Evolutionary conservation across 2,329 filamentous ascomycete genomes (phyloP).

Genomic region (Colletotrichum sp.): DNA sequence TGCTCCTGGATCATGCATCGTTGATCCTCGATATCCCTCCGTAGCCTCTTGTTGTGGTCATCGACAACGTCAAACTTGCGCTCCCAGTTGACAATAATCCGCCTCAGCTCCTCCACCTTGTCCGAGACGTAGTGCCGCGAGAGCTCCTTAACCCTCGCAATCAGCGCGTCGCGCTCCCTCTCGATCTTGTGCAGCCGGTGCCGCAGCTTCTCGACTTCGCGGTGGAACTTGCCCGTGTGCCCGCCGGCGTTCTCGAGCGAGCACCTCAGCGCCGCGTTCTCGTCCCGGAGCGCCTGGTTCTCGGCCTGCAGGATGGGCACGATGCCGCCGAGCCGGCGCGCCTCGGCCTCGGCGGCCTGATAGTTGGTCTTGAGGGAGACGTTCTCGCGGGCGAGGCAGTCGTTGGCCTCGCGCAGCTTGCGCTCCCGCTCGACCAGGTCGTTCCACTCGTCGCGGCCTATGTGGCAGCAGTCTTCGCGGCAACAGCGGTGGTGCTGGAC

Average conservation of each 20-base stretch:
- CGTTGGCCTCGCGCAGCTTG: slow-evolving; percentile 37
- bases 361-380: slow-evolving; percentile 38
- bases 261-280: slow-evolving; percentile 44
- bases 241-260: slow-evolving; percentile 36
- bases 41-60: slow-evolving; percentile 18
- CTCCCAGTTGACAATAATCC: slow-evolving; percentile 39
- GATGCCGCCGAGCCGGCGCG: slow-evolving; percentile 35
- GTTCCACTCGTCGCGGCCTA: slow-evolving; percentile 41
- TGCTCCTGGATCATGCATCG: slow-evolving; percentile 14
- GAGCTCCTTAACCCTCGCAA: slow-evolving; percentile 35
- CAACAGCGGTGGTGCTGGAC: not conserved
- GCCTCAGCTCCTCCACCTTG: slow-evolving; percentile 34
- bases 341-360: slow-evolving; percentile 37
- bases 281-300: slow-evolving; percentile 36
- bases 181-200: slow-evolving; percentile 38
- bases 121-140: slow-evolving; percentile 31
- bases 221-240: slow-evolving; percentile 30
- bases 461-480: slow-evolving; percentile 37
- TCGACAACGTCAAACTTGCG: slow-evolving; percentile 22
- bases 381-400: slow-evolving; percentile 33
- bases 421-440: slow-evolving; percentile 39
- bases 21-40: slow-evolving; percentile 16
- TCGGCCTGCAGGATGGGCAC: slow-evolving; percentile 41
- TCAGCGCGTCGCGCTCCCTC: slow-evolving; percentile 39
- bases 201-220: slow-evolving; percentile 35